Conservation (phyloP, 306 rosid species). For the Luffa aegyptiaca region DNA sequence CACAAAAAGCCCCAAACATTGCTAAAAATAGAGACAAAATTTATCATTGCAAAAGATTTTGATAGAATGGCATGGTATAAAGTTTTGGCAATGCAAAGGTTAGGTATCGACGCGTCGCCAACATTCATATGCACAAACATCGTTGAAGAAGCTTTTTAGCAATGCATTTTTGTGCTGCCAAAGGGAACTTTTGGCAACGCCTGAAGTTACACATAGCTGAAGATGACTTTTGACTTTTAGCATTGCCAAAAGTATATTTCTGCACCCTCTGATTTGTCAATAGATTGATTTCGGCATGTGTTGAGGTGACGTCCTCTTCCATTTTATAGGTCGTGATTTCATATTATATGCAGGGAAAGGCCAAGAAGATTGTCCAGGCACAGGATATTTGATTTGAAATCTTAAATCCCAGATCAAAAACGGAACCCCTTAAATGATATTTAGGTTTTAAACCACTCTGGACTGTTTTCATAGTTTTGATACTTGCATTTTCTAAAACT, state of each 20-base stretch:
- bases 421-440: constrained; percentile 90
- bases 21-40: no score
- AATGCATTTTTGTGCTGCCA: background rate
- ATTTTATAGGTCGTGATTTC: background rate
- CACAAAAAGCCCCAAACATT: background rate
- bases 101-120: background rate
- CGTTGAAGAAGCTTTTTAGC: background rate
- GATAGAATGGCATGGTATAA: no score
- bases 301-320: no score
- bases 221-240: background rate
- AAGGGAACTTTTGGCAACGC: background rate
- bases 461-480: background rate
- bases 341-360: constrained; percentile 43
- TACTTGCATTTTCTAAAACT: background rate
- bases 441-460: constrained; percentile 30
- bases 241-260: no score
- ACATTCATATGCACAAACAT: background rate
- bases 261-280: background rate
- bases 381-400: constrained; percentile 72
- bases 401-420: constrained; percentile 72
- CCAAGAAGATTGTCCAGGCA: constrained; percentile 70
- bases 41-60: background rate
- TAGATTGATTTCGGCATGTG: background rate
- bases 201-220: background rate
- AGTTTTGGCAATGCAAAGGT: background rate